These are phyloP conservation scores for Taphrina confusa DNA, from an alignment of 1,139 yeast species.

Conservation along the genomic window DNA sequence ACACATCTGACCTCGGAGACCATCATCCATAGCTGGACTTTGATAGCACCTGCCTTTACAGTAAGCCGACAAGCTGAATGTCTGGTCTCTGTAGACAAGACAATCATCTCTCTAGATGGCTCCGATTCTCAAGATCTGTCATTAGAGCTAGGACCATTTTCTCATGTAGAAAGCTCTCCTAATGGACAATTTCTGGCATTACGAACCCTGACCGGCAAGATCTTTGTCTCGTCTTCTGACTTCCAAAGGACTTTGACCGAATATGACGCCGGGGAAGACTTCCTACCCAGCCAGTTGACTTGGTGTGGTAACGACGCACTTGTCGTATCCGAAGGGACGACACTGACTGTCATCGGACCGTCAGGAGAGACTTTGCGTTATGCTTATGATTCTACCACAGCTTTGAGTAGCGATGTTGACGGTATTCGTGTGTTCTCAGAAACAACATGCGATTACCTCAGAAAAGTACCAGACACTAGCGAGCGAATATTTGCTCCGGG, in stretches of 20 bases:
- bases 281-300: slow-evolving; percentile 50
- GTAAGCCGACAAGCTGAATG: slow-evolving; percentile 47
- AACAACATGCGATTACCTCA: slow-evolving; percentile 61
- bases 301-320: slow-evolving; percentile 93
- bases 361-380: slow-evolving; percentile 59
- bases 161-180: slow-evolving; percentile 58
- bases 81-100: slow-evolving; percentile 42
- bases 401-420: slow-evolving; percentile 59
- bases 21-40: slow-evolving; percentile 45
- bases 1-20: slow-evolving; percentile 40
- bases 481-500: slow-evolving; percentile 76
- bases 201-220: slow-evolving; percentile 52
- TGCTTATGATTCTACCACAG: slow-evolving; percentile 50
- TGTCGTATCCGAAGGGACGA: slow-evolving; percentile 60
- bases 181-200: slow-evolving; percentile 64
- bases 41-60: slow-evolving; percentile 45
- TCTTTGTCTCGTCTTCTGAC: slow-evolving; percentile 58
- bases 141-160: slow-evolving; percentile 62
- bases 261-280: slow-evolving; percentile 45
- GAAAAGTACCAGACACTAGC: slow-evolving; percentile 62
- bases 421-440: slow-evolving; percentile 69
- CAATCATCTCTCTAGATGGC: slow-evolving; percentile 43
- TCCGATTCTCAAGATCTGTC: slow-evolving; percentile 43
- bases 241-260: slow-evolving; percentile 59
- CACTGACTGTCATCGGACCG: slow-evolving; percentile 71